Conservation (phyloP, 2,329 filamentous ascomycete genomes). For the Colletotrichum incanum region DNA sequence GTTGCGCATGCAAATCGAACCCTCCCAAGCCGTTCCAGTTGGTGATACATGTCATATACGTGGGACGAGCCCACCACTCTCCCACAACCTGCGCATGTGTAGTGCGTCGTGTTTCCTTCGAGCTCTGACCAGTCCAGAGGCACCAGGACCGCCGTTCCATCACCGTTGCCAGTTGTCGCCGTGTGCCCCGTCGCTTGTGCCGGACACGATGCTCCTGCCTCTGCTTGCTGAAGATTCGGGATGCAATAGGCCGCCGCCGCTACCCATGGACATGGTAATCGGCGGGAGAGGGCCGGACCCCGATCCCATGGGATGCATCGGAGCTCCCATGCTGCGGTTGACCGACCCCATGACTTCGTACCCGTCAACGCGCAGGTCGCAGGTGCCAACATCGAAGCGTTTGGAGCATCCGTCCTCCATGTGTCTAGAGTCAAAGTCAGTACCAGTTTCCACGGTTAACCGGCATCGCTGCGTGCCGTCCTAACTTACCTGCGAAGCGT, state of each 20-base stretch:
- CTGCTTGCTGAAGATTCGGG: conserved; percentile 24
- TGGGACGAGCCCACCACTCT: not conserved
- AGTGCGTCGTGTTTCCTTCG: not conserved
- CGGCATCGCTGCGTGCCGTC: conserved; percentile 2
- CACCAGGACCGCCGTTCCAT: not conserved
- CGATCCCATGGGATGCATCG: conserved; percentile 26
- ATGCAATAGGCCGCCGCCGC: conserved; percentile 21
- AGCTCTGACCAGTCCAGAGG: not conserved
- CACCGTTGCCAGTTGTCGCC: conserved; percentile 34
- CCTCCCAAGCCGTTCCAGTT: conserved; percentile 10
- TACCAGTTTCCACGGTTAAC: not conserved
- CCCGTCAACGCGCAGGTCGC: conserved; percentile 60
- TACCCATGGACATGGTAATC: conserved; percentile 28
- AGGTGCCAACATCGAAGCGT: conserved; percentile 71
- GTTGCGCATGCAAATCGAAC: not conserved
- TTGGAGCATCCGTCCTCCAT: conserved; percentile 84
- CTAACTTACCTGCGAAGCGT: conserved; percentile 80
- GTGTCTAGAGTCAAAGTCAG: conserved; percentile 68
- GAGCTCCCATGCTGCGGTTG: conserved; percentile 41
- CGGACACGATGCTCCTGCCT: conserved; percentile 18
- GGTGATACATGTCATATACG: conserved; percentile 18
- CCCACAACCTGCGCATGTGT: no score
- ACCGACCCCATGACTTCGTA: conserved; percentile 45
- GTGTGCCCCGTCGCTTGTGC: conserved; percentile 24
- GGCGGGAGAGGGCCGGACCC: conserved; percentile 29